These are phyloP conservation scores for Cenchrus americanus DNA, from an alignment of 176 grass and related monocot species.

Conservation along the genomic window DNA sequence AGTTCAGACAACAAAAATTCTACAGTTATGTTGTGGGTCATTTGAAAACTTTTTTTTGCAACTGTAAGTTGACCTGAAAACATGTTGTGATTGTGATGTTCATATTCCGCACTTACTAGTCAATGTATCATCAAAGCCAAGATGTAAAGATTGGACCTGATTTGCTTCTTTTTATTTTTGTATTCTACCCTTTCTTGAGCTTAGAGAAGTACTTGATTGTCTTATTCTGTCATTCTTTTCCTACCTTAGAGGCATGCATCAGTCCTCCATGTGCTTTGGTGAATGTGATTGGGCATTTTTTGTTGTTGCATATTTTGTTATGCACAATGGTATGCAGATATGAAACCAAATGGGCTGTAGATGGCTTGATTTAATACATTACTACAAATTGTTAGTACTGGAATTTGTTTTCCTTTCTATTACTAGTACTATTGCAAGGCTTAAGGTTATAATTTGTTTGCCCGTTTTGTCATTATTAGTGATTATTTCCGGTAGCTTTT, in stretches of 20 bases:
- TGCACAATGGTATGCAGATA: background rate
- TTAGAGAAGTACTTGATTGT: background rate
- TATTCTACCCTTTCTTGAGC: constrained; percentile 18
- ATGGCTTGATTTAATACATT: constrained; percentile 6
- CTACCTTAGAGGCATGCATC: background rate
- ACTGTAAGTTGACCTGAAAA: background rate
- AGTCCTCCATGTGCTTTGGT: constrained; percentile 1
- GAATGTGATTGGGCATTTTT: background rate
- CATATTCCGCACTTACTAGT: background rate
- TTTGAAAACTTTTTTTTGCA: too few species aligned
- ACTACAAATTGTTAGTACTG: background rate
- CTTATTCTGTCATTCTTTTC: background rate
- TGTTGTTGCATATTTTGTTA: background rate
- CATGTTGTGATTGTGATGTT: background rate
- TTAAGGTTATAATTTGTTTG: constrained; percentile 9
- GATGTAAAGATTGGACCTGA: background rate
- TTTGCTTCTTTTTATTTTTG: background rate
- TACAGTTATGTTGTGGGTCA: background rate
- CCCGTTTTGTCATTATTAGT: background rate
- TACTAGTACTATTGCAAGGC: constrained; percentile 19
- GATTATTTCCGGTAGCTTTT: background rate
- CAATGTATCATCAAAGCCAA: background rate
- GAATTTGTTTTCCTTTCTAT: background rate
- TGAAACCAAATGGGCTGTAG: background rate
- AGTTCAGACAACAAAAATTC: too few species aligned